phyloP scores from a whole-genome alignment of 106 monocot species.

The Acorus calamus region DNA sequence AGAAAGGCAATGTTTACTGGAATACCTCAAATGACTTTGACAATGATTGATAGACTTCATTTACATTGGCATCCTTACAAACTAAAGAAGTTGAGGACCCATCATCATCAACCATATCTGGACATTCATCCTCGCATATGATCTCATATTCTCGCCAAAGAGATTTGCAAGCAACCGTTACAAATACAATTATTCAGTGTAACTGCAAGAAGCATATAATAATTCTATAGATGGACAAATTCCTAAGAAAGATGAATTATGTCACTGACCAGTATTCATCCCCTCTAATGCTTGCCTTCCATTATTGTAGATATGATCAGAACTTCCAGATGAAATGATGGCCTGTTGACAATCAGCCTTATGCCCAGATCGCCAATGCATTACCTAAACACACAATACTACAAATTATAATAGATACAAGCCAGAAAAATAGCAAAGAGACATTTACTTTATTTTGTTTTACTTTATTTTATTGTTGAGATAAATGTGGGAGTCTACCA shows the following conservation, averaged over 20 bases:
- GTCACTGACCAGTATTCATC: slow-evolving; percentile 17
- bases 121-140: slow-evolving; percentile 52
- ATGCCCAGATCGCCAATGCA: slow-evolving; percentile 82
- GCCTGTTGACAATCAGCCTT: slow-evolving; percentile 51
- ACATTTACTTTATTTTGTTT: too few species aligned
- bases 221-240: neutral
- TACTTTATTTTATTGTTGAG: too few species aligned
- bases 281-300: slow-evolving; percentile 3
- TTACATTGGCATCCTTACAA: slow-evolving; percentile 22
- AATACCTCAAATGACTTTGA: slow-evolving; percentile 69
- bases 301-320: slow-evolving; percentile 7
- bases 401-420: too few species aligned
- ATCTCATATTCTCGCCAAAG: slow-evolving; percentile 87
- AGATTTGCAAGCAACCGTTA: slow-evolving; percentile 43
- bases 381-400: slow-evolving; percentile 11
- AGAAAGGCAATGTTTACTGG: neutral
- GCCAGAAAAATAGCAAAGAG: too few species aligned
- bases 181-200: slow-evolving; percentile 2
- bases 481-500: too few species aligned
- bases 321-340: slow-evolving; percentile 26
- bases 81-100: slow-evolving; percentile 27
- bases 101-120: slow-evolving; percentile 32
- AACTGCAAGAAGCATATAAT: slow-evolving; percentile 2
- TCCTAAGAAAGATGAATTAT: neutral
- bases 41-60: slow-evolving; percentile 37